Base-by-base conservation (phyloP, 2,329 filamentous ascomycete genomes). In the Sporothrix brunneoviolacea region DNA sequence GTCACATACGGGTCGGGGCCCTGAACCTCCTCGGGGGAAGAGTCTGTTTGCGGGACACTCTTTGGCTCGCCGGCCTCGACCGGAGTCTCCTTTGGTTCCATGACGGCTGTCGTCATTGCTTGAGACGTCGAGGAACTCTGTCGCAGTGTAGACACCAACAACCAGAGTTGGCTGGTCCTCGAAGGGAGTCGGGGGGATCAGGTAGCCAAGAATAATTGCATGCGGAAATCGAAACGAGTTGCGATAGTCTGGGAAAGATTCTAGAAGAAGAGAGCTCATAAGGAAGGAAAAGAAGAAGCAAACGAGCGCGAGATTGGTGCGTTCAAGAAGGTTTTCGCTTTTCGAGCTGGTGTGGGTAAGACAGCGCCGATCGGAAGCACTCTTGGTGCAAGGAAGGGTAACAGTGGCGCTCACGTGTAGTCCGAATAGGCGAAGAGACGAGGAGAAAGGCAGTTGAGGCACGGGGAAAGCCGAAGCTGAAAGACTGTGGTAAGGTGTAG, bases 381-480 rank as follows among this genome's bases (percentile, higher is more conserved):
- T n/a, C 30, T 21, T 15, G 32, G 32, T 32, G 18, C 41, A 44
- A 30, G 18, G 40, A 33, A 45, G 19, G 19, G 42, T 45, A 19
- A n/a, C 42, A 45, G 42, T 45, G 42, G 42, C 42, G 42, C 42
- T 45, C 42, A 45, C 21, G 43, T 46, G 43, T 32, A 46, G 43
- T 32, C 33, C 33, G 33, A 28, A 37, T 46, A 46, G 43, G 43
- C 43, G 33, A 46, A 37, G 42, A 45, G 33, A 35, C 16, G 32
- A 2, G 42, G 12, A 13, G 15, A 35, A 16, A 35, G 16, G 28
- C 30, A 18, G 19, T 4, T 8, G 39, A 28, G 4, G 18, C 19
- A 8, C n/a, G 15, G 4, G 10, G 13, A 6, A 32, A 36, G 19
- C 16, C 19, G 19, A n/a, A 28, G 30, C 28, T 33, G 32, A 27